Percentiles rank a stretch among this genome's conserved stretches.
Conservation (phyloP, 2,329 filamentous ascomycete species). For the Pyricularia grisea region DNA sequence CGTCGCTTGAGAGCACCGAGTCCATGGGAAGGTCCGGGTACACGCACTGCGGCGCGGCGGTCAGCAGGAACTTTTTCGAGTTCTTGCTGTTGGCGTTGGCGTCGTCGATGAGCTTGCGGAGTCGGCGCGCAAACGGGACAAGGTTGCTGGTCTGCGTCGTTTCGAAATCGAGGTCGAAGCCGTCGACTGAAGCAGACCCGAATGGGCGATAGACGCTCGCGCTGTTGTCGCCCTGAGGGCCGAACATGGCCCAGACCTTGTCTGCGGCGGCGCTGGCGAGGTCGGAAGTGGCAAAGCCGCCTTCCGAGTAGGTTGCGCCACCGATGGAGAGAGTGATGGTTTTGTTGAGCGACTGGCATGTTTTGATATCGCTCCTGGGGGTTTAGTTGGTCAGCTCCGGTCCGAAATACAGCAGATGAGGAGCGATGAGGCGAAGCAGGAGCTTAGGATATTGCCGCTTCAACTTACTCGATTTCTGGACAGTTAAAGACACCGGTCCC, state of each 20-base stretch:
- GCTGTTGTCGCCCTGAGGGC: slow-evolving; percentile 29
- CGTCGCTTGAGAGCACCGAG: slow-evolving; percentile 37
- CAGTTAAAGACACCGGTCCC: slow-evolving; percentile 52
- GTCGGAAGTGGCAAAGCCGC: slow-evolving; percentile 47
- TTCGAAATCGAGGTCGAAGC: slow-evolving; percentile 73
- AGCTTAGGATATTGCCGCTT: neutral
- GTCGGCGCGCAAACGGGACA: slow-evolving; percentile 46
- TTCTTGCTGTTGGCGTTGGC: slow-evolving; percentile 19
- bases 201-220: slow-evolving; percentile 51
- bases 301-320: slow-evolving; percentile 62
- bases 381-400: neutral
- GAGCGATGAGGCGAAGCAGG: neutral
- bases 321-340: slow-evolving; percentile 65
- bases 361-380: slow-evolving; percentile 35
- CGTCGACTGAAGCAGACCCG: slow-evolving; percentile 55
- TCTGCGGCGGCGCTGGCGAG: slow-evolving; percentile 48
- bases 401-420: neutral
- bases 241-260: slow-evolving; percentile 62
- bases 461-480: slow-evolving; percentile 51
- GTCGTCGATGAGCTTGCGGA: slow-evolving; percentile 47
- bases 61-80: slow-evolving; percentile 45
- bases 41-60: slow-evolving; percentile 60
- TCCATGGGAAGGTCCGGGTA: slow-evolving; percentile 54
- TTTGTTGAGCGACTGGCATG: slow-evolving; percentile 56
- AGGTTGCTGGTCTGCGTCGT: slow-evolving; percentile 46